Base-by-base conservation (phyloP, 345 rosid genomes). In the Cochlearia excelsa region DNA sequence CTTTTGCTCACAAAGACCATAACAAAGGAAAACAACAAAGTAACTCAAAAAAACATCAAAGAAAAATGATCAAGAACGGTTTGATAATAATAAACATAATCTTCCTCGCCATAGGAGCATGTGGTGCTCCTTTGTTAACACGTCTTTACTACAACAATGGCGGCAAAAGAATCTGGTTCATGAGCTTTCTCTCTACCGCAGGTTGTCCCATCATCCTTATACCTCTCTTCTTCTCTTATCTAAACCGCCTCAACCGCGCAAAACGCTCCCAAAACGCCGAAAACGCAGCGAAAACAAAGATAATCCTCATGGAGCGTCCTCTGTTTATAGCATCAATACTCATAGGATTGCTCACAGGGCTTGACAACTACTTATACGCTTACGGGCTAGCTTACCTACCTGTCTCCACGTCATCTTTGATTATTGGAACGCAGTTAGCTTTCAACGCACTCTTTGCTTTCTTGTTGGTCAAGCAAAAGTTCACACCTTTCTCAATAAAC, bases 61-160 rank as follows among this genome's bases (percentile, higher is more conserved):
- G 23, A 16, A 16, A 16, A 37, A 61, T 1, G 57, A 72, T 66
- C 58, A 65, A 66, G 63, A 28, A 53, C 4, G 63, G 52, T 60
- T 9, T 72, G 35, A 2, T 60, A 23, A 66, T 79, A 30, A 4
- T 77, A 54, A 89, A 78, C 70, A 69, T 68, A 62, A 8, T 76
- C 9, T 1, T 89, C 29, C 68, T 89, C 7, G 6, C 73, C 28
- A 59, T 86, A 41, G 96, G 94, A 49, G 75, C 72, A 7, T 72
- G 84, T 65, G 91, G 78, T 26, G 84, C 83, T 63, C 97, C 95
- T 1, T 63, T 89, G 4, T 39, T 89, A 29, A 68, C 79, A 77
- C 92, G 92, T 57, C 85, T 81, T 51, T 90, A 84, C 77, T 90
- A 75, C 79, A 6, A 61, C 73, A 84, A 79, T 26, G 97, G 92